Conservation (phyloP, 202 grass and related monocot genomes). For the Tripidium arundinaceum region DNA sequence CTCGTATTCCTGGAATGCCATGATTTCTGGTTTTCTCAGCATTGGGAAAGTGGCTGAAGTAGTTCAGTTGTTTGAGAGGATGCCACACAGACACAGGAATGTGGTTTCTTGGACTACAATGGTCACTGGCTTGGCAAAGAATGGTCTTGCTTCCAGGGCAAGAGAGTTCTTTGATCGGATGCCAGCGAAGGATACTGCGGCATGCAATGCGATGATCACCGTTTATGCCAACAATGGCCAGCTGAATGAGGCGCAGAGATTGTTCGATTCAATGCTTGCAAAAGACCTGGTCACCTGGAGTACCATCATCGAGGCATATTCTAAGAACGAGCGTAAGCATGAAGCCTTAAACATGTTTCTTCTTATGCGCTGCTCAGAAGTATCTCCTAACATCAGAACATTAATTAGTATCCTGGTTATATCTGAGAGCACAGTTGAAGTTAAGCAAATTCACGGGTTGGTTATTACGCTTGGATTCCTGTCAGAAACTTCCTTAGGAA, state of each 20-base stretch:
- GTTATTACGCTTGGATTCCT: conserved; percentile 21
- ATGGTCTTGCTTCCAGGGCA: conserved; percentile 32
- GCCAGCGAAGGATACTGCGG: conserved; percentile 36
- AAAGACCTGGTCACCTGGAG: conserved; percentile 46
- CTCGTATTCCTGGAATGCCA: conserved; percentile 38
- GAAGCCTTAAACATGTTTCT: conserved; percentile 29
- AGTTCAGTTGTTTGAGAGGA: conserved; percentile 37
- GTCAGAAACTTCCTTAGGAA: conserved; percentile 38
- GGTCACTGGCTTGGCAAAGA: conserved; percentile 50
- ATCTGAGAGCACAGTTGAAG: conserved; percentile 36
- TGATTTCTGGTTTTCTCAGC: conserved; percentile 41
- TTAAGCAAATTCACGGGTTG: conserved; percentile 46
- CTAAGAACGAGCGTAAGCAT: conserved; percentile 31
- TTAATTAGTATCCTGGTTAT: conserved; percentile 40
- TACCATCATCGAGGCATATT: conserved; percentile 53
- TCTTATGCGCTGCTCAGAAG: conserved; percentile 32
- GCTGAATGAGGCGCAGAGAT: conserved; percentile 20
- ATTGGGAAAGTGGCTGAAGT: conserved; percentile 35
- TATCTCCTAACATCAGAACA: conserved; percentile 29
- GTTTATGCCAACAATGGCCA: conserved; percentile 37
- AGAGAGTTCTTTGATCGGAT: conserved; percentile 59
- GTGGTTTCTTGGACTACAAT: conserved; percentile 67
- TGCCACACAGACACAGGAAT: conserved; percentile 35
- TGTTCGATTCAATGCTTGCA: conserved; percentile 37
- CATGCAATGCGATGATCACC: conserved; percentile 62